Evolutionary conservation across 2,329 filamentous ascomycete species (phyloP).

Genomic region (Arthrobotrys sinensis): DNA sequence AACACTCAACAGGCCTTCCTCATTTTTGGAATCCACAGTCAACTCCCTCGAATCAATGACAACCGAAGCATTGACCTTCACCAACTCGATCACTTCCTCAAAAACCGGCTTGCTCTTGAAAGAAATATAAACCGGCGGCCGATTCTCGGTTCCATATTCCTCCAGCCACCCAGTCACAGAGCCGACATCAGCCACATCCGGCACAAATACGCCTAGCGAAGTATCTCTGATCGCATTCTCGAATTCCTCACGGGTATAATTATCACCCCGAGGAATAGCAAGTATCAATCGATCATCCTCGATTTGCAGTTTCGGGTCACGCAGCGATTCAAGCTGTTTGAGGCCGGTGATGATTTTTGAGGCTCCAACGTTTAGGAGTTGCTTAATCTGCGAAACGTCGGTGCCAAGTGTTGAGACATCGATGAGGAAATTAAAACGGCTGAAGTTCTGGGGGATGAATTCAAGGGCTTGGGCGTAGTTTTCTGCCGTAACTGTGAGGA

Average conservation of each 20-base stretch:
- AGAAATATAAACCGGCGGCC: slow-evolving; percentile 72
- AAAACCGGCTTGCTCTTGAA: slow-evolving; percentile 68
- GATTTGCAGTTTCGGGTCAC: slow-evolving; percentile 69
- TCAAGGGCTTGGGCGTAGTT: slow-evolving; percentile 70
- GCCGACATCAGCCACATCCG: slow-evolving; percentile 67
- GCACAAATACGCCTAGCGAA: slow-evolving; percentile 64
- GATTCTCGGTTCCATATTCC: slow-evolving; percentile 69
- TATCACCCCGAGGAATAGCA: slow-evolving; percentile 67
- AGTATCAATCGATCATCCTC: slow-evolving; percentile 73
- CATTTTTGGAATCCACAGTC: slow-evolving; percentile 76
- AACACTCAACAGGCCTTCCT: slow-evolving; percentile 75
- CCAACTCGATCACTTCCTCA: slow-evolving; percentile 68
- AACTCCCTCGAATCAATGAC: slow-evolving; percentile 80
- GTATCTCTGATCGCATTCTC: slow-evolving; percentile 63
- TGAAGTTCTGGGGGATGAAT: slow-evolving; percentile 74
- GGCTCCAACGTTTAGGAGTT: slow-evolving; percentile 87
- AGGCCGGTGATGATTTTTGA: slow-evolving; percentile 85
- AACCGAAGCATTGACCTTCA: slow-evolving; percentile 74
- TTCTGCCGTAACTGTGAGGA: slow-evolving; percentile 71
- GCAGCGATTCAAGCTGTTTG: slow-evolving; percentile 75
- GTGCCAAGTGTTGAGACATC: slow-evolving; percentile 80
- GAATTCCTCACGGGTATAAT: slow-evolving; percentile 63
- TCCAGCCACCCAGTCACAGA: slow-evolving; percentile 70
- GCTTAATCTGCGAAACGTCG: slow-evolving; percentile 78
- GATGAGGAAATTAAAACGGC: slow-evolving; percentile 77